Percentiles rank a stretch among this genome's conserved stretches.
Conservation (phyloP, 192 early-diverging fungal genomes). For the Gaertneriomyces sp. region DNA sequence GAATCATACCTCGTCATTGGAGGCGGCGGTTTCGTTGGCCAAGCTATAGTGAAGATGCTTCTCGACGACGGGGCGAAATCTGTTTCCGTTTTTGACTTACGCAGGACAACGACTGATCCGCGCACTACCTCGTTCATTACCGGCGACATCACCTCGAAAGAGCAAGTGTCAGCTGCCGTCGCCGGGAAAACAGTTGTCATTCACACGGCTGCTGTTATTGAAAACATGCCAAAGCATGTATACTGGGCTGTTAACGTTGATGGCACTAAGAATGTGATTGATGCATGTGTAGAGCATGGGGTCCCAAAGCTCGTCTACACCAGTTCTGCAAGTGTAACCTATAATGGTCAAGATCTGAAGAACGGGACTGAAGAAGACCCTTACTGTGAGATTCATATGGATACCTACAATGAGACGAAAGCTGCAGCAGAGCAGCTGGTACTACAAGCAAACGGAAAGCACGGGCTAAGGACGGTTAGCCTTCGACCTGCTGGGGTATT, state of each 20-base stretch:
- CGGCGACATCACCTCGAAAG: conserved; percentile 59
- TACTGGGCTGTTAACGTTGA: conserved; percentile 73
- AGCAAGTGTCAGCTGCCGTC: conserved; percentile 56
- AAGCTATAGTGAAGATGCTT: conserved; percentile 71
- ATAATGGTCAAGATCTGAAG: conserved; percentile 65
- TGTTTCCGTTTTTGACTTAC: conserved; percentile 83
- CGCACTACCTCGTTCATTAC: conserved; percentile 40
- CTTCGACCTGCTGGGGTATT: conserved; percentile 89
- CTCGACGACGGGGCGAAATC: conserved; percentile 49
- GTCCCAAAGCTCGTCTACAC: conserved; percentile 81
- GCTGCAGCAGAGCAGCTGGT: conserved; percentile 72
- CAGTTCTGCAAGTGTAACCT: conserved; percentile 85
- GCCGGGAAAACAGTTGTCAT: conserved; percentile 68
- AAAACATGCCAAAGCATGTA: conserved; percentile 62
- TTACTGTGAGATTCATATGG: conserved; percentile 69
- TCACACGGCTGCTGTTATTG: conserved; percentile 87
- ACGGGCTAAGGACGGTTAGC: conserved; percentile 64
- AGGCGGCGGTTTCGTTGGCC: conserved; percentile 85
- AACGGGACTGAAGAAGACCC: conserved; percentile 78
- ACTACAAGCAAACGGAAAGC: conserved; percentile 65
- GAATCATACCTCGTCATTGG: conserved; percentile 49
- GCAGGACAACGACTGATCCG: conserved; percentile 26
- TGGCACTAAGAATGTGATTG: conserved; percentile 82
- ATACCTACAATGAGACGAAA: conserved; percentile 95
- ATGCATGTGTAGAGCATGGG: conserved; percentile 59